Base-by-base conservation (phyloP, 768 basidiomycete species). In the Dendrothele bispora region DNA sequence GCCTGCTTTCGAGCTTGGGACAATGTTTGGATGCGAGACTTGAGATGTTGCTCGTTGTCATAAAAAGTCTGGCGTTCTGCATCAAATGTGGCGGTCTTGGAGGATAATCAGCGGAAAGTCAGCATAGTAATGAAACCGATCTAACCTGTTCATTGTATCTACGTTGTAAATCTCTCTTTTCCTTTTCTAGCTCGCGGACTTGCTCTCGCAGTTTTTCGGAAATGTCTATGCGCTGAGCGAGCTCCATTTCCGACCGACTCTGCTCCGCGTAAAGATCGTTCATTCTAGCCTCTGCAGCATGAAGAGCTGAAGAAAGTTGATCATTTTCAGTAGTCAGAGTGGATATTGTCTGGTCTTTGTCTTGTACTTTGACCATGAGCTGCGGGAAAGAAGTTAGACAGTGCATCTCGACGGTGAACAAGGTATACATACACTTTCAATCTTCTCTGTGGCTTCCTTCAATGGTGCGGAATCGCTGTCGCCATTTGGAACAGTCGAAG, bases 31-130 rank as follows among this genome's bases (percentile, higher is more conserved):
- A 95, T 92, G 50, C 91, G 88, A 37, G 88, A 88, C 67, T 92
- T 93, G 54, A 94, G 83, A 65, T 93, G 91, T 61, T 94, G 88
- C 59, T 95, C 92, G 59, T 91, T 92, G 66, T 95, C 92, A 60
- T 92, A 92, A 65, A 93, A 89, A 14, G 91, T 79, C 63, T 94
- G 91, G 27, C 93, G 86, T 66, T 95, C 93, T 7, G 90, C 88
- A 60, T 95, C 93, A 61, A 94, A 95, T 3, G 88, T 87, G 15
- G 81, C 72, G n/a, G 84, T 85, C 91, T 95, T 49, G 22, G 48
- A 56, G 7, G 27, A 24, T 17, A 26, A 26, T 50, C 25, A 39
- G 36, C 20, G 36, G 49, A 58, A 60, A 54, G 66, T 69, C 50
- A 39, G n/a, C 17, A 18, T 45, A 0, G 15, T 24, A 28, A 12